Conservation (phyloP, 768 basidiomycete genomes). For the Tremella fuciformis region DNA sequence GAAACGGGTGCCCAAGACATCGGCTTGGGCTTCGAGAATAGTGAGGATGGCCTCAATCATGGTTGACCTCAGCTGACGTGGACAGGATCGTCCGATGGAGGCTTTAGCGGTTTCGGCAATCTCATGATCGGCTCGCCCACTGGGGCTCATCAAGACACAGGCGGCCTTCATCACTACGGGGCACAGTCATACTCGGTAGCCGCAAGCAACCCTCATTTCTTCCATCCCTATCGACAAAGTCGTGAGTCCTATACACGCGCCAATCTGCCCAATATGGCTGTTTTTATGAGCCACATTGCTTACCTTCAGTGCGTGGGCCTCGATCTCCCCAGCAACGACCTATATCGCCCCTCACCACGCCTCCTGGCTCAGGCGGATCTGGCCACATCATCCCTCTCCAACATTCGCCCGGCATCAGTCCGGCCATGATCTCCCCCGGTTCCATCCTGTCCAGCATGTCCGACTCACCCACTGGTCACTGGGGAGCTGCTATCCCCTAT, state of each 20-base stretch:
- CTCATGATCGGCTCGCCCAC: too few relatives aligned
- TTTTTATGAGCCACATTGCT: too few relatives aligned
- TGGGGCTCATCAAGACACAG: too few relatives aligned
- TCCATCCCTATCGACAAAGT: conserved; percentile 21
- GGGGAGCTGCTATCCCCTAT: conserved; percentile 9
- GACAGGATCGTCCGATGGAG: too few relatives aligned
- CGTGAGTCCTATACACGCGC: conserved; percentile 6
- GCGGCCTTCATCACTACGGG: too few relatives aligned
- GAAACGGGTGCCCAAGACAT: too few relatives aligned
- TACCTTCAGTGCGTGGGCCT: not conserved
- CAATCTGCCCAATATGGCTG: not conserved
- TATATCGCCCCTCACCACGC: conserved; percentile 15
- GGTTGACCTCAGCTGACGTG: too few relatives aligned
- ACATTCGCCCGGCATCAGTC: conserved; percentile 14
- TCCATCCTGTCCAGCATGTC: conserved; percentile 13
- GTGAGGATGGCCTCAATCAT: too few relatives aligned
- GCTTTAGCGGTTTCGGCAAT: too few relatives aligned
- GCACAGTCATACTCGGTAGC: too few relatives aligned
- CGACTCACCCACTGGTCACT: conserved; percentile 8
- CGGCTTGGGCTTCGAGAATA: too few relatives aligned
- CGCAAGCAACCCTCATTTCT: conserved; percentile 8
- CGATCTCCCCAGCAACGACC: conserved; percentile 1
- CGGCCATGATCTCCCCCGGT: conserved; percentile 19
- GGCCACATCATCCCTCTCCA: conserved; percentile 12
- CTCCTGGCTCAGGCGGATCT: conserved; percentile 10